A percentile compares a stretch with the other conserved stretches of the same genome.
phyloP scores from a whole-genome alignment of 805 yeast species.

The Kuraishia hungarica region DNA sequence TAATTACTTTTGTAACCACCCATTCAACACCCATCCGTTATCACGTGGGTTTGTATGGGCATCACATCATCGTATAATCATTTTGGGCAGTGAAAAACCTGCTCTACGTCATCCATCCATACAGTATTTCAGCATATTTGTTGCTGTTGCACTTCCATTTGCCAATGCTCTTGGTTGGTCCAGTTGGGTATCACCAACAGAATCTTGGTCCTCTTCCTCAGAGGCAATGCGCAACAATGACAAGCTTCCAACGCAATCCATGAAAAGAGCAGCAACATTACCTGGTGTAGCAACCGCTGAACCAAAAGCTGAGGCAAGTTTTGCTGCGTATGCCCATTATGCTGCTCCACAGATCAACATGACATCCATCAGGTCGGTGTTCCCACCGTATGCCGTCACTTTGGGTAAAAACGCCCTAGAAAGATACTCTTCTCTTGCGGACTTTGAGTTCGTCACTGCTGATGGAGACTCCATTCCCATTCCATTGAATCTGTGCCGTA shows the following conservation, averaged over 20 bases:
- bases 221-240: background rate
- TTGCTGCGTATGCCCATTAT: constrained; percentile 66
- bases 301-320: constrained; percentile 21
- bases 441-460: constrained; percentile 62
- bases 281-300: background rate
- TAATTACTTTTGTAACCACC: constrained; percentile 44
- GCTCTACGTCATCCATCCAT: constrained; percentile 36
- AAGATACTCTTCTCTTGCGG: constrained; percentile 54
- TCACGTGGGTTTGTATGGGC: constrained; percentile 70
- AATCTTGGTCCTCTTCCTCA: background rate
- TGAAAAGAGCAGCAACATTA: background rate
- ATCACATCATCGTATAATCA: constrained; percentile 63
- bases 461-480: constrained; percentile 64
- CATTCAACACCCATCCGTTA: constrained; percentile 45
- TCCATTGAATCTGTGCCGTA: constrained; percentile 51
- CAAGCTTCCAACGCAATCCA: background rate
- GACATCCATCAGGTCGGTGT: constrained; percentile 58
- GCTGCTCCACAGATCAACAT: constrained; percentile 65
- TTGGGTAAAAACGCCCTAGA: constrained; percentile 70
- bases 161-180: constrained; percentile 30
- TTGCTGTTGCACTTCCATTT: constrained; percentile 44
- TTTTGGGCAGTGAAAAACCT: constrained; percentile 47
- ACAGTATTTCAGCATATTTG: constrained; percentile 36
- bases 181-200: background rate
- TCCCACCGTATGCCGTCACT: constrained; percentile 72